These are phyloP conservation scores for Ruellia speciosa DNA, from an alignment of 305 asterid species.

Conservation along the genomic window DNA sequence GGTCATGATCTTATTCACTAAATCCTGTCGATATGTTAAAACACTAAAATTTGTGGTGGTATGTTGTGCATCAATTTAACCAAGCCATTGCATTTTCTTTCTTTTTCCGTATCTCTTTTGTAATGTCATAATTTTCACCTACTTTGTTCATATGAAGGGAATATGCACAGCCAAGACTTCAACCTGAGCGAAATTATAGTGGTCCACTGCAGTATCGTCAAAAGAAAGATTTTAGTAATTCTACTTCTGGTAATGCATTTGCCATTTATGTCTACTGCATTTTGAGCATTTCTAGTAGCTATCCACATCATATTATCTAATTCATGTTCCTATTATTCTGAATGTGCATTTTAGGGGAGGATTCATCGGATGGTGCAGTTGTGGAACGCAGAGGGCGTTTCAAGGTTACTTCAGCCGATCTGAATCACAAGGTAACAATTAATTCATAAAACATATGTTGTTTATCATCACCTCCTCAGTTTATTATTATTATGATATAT, in stretches of 20 bases:
- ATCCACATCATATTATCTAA: neutral
- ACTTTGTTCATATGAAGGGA: constrained; percentile 37
- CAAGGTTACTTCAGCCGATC: constrained; percentile 84
- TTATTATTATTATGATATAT: neutral
- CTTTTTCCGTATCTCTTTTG: neutral
- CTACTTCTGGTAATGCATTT: constrained; percentile 38
- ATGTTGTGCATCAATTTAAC: no score
- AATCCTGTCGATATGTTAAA: no score
- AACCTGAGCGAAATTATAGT: constrained; percentile 56
- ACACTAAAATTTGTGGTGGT: no score
- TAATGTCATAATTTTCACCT: neutral
- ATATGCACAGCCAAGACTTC: constrained; percentile 45
- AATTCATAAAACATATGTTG: constrained; percentile 19
- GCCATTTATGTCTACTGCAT: neutral
- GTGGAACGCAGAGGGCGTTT: constrained; percentile 89
- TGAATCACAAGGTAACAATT: constrained; percentile 52
- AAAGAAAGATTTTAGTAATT: constrained; percentile 52
- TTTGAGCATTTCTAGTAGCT: constrained; percentile 2
- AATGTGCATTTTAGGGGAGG: constrained; percentile 45
- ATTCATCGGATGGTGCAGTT: constrained; percentile 68
- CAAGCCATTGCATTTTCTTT: no score
- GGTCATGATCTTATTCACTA: no score
- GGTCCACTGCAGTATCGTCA: constrained; percentile 79
- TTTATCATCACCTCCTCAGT: neutral
- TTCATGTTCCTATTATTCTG: neutral